Evolutionary conservation across 2,329 filamentous ascomycete species (phyloP).

Genomic region (Magnaporthales sp.): DNA sequence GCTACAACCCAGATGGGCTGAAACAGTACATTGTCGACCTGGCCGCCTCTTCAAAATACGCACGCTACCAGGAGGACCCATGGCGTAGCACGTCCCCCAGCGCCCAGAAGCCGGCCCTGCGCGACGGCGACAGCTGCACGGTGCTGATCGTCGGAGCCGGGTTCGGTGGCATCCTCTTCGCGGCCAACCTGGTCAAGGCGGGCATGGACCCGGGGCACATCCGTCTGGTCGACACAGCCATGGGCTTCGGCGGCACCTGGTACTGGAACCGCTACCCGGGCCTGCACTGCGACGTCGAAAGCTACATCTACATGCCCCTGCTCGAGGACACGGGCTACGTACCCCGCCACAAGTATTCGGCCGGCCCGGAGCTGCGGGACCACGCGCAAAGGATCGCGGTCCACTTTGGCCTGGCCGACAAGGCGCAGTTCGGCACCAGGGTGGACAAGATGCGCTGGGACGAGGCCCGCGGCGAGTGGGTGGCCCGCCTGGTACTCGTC

Average conservation of each 20-base stretch:
- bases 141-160: constrained; percentile 1
- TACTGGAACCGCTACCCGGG: constrained; percentile 5
- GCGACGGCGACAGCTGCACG: not conserved
- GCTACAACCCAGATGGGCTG: not conserved
- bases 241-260: not conserved
- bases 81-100: not conserved
- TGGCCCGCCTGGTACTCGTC: not conserved
- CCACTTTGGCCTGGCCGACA: not conserved
- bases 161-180: not conserved
- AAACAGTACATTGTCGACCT: not conserved
- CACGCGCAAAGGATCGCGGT: not conserved
- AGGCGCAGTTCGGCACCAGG: not conserved
- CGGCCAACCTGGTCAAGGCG: not conserved
- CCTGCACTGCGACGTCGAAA: constrained; percentile 35
- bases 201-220: not conserved
- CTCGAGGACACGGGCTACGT: constrained; percentile 53
- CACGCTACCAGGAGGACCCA: not conserved
- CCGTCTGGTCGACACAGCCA: not conserved
- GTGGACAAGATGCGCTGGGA: not conserved
- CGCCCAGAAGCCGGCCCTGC: not conserved
- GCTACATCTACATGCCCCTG: constrained; percentile 50
- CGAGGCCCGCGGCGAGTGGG: not conserved
- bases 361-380: constrained; percentile 11
- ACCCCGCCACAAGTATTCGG: constrained; percentile 35
- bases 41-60: not conserved